Evolutionary conservation across 2,329 filamentous ascomycete genomes (phyloP).

Genomic region (Lachnellula cervina): DNA sequence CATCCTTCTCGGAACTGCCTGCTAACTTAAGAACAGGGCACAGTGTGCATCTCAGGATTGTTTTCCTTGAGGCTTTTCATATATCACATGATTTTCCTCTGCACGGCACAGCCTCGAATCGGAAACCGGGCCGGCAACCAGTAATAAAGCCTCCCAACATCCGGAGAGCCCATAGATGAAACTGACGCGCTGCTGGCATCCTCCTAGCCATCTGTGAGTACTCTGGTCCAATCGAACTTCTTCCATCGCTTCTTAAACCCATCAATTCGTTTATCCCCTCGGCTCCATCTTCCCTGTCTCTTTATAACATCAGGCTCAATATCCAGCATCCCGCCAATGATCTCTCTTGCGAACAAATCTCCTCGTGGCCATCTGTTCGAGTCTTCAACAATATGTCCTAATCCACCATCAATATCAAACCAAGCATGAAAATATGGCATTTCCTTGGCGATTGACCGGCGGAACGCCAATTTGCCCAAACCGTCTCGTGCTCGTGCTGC

Average conservation of each 20-base stretch:
- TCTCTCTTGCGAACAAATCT: constrained; percentile 87
- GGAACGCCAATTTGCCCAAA: constrained; percentile 75
- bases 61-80: not conserved
- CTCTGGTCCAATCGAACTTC: constrained; percentile 83
- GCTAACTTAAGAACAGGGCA: not conserved
- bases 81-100: not conserved
- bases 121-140: not conserved
- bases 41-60: not conserved
- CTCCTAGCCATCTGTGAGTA: constrained; percentile 38
- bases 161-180: not conserved
- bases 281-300: constrained; percentile 81
- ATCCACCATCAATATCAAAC: constrained; percentile 86
- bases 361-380: constrained; percentile 78
- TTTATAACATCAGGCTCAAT: constrained; percentile 77
- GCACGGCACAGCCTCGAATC: not conserved
- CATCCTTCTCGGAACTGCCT: not conserved
- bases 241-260: constrained; percentile 80
- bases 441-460: constrained; percentile 80
- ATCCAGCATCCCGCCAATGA: constrained; percentile 89
- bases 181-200: not conserved
- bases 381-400: constrained; percentile 92
- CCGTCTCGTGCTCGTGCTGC: constrained; percentile 59
- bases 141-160: not conserved
- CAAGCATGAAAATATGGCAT: constrained; percentile 99
- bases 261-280: constrained; percentile 59